phyloP scores from a whole-genome alignment of 73 alveolate species.

The Paramecium bursaria region DNA sequence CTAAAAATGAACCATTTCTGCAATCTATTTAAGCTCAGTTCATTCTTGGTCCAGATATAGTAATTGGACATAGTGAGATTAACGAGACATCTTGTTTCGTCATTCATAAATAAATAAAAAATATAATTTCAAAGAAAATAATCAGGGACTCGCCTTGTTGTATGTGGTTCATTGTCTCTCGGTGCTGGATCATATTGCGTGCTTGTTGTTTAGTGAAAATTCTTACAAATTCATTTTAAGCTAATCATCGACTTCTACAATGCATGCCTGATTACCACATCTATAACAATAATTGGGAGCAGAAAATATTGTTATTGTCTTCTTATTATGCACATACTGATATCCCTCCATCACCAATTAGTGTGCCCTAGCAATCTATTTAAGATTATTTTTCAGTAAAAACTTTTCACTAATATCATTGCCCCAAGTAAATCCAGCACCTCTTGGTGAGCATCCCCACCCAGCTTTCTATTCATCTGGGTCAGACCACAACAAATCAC shows the following conservation, averaged over 20 bases:
- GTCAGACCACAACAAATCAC: constrained; percentile 92
- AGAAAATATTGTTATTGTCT: constrained; percentile 91
- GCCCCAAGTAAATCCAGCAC: constrained; percentile 86
- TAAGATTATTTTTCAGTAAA: constrained; percentile 62
- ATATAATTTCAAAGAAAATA: constrained; percentile 72
- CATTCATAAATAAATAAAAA: no score
- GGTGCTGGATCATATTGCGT: constrained; percentile 71
- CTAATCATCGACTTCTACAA: constrained; percentile 71
- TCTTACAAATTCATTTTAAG: constrained; percentile 57
- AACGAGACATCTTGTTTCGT: no score
- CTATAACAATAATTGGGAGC: constrained; percentile 97
- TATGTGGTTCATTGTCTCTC: constrained; percentile 71
- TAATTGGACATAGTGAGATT: no score
- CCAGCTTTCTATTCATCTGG: constrained; percentile 90
- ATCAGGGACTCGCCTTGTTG: constrained; percentile 73
- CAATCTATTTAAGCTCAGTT: no score
- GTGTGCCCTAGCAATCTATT: constrained; percentile 77
- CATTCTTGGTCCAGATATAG: no score
- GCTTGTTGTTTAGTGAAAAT: neutral
- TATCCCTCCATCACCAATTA: constrained; percentile 81
- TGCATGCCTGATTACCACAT: constrained; percentile 93
- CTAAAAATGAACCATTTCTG: no score
- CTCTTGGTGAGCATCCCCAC: constrained; percentile 81
- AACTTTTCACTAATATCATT: constrained; percentile 77
- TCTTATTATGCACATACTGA: constrained; percentile 75